Evolutionary conservation across 2,329 filamentous ascomycete species (phyloP).

Genomic region (Exophiala sideris): DNA sequence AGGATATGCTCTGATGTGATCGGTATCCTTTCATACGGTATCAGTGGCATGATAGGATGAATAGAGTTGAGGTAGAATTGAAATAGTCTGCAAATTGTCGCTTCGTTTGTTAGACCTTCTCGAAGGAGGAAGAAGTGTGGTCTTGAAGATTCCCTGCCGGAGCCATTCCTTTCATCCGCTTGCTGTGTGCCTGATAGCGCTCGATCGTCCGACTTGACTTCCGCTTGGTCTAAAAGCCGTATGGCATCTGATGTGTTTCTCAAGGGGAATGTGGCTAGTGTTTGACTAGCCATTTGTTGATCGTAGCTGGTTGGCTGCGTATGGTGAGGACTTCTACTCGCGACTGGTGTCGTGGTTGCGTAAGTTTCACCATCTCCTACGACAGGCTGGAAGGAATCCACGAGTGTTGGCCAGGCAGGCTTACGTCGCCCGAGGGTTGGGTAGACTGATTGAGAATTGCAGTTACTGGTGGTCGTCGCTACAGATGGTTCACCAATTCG

Average conservation of each 20-base stretch:
- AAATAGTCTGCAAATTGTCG: slow-evolving; percentile 14
- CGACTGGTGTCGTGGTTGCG: background rate
- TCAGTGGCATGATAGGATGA: slow-evolving; percentile 15
- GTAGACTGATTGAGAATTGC: background rate
- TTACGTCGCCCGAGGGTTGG: background rate
- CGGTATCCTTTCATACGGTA: slow-evolving; percentile 13
- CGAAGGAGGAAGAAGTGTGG: slow-evolving; percentile 13
- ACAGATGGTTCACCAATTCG: background rate
- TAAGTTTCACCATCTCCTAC: slow-evolving; percentile 1
- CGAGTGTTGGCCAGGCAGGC: slow-evolving; percentile 1
- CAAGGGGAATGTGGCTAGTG: slow-evolving; percentile 9
- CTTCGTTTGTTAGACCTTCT: slow-evolving; percentile 12
- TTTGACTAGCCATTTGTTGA: slow-evolving; percentile 10
- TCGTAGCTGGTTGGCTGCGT: slow-evolving; percentile 5
- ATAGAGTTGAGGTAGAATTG: slow-evolving; percentile 10
- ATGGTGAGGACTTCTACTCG: background rate
- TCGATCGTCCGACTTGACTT: background rate
- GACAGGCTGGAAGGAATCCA: slow-evolving; percentile 4
- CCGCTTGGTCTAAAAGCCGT: slow-evolving; percentile 11
- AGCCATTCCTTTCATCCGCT: background rate
- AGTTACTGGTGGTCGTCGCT: background rate
- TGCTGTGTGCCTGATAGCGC: background rate
- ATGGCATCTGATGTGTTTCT: slow-evolving; percentile 19
- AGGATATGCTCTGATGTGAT: slow-evolving; percentile 14
- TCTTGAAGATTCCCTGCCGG: slow-evolving; percentile 1